These are phyloP conservation scores for Meredithiella fracta DNA, from an alignment of 2,329 filamentous ascomycete genomes.

Conservation along the genomic window DNA sequence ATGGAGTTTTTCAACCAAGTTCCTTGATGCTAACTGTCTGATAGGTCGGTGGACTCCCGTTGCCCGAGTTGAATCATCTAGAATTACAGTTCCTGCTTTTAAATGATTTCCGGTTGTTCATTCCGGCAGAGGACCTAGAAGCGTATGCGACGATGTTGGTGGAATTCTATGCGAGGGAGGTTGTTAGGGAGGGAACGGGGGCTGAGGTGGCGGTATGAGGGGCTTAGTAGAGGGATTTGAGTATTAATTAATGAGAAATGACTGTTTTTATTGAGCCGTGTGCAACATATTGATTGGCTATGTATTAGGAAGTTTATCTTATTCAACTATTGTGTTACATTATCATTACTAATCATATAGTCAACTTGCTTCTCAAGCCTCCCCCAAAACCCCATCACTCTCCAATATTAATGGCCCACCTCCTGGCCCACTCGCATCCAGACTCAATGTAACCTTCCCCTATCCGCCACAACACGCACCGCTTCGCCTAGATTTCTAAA, in stretches of 20 bases:
- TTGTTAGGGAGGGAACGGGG: conserved; percentile 32
- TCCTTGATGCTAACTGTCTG: conserved; percentile 14
- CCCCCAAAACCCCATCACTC: conserved; percentile 28
- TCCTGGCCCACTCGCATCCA: conserved; percentile 49
- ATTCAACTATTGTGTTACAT: too few species aligned
- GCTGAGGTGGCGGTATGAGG: background rate
- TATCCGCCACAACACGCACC: conserved; percentile 56
- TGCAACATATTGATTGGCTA: too few species aligned
- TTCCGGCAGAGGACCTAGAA: conserved; percentile 88
- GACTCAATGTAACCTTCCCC: conserved; percentile 56
- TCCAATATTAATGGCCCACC: conserved; percentile 52
- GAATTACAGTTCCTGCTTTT: conserved; percentile 90
- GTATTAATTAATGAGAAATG: too few species aligned
- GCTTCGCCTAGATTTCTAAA: conserved; percentile 63
- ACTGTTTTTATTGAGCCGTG: too few species aligned
- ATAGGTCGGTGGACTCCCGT: conserved; percentile 81
- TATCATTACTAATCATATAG: too few species aligned
- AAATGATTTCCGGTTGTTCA: conserved; percentile 87
- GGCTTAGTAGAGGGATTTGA: background rate
- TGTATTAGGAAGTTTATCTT: too few species aligned
- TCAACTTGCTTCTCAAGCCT: background rate
- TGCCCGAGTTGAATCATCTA: conserved; percentile 86
- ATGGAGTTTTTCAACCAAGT: too few species aligned
- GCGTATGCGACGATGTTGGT: conserved; percentile 97
- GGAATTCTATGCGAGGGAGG: conserved; percentile 89